Percentiles rank a stretch among this genome's conserved stretches.
Conservation (phyloP, 371 early-diverging fungal species). For the Dinochytrium kinnereticum region DNA sequence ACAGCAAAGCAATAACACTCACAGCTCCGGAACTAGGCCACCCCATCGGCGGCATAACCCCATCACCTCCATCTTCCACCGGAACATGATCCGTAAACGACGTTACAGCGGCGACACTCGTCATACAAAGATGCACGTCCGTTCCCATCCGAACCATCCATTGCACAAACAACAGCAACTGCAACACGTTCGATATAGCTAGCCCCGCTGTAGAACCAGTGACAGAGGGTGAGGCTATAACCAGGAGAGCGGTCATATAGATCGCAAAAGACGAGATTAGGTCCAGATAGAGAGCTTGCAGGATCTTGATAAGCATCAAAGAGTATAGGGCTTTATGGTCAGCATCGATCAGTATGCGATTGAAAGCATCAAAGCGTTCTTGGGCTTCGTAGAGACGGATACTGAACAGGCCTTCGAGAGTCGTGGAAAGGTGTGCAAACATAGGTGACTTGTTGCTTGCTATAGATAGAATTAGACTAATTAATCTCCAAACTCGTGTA, state of each 20-base stretch:
- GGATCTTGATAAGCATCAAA: slow-evolving; percentile 55
- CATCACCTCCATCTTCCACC: slow-evolving; percentile 33
- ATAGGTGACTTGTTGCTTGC: slow-evolving; percentile 69
- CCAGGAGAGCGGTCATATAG: slow-evolving; percentile 63
- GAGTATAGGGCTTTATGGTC: slow-evolving; percentile 71
- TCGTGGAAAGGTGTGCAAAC: slow-evolving; percentile 72
- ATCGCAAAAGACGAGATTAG: slow-evolving; percentile 65
- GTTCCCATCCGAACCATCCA: slow-evolving; percentile 67
- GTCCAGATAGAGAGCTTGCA: slow-evolving; percentile 72
- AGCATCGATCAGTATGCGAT: slow-evolving; percentile 63
- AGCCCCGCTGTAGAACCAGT: slow-evolving; percentile 62
- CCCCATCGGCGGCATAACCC: slow-evolving; percentile 38
- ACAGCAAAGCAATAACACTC: neutral
- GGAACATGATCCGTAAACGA: slow-evolving; percentile 63
- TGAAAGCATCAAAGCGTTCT: slow-evolving; percentile 64
- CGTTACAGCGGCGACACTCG: slow-evolving; percentile 61
- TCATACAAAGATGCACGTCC: slow-evolving; percentile 65
- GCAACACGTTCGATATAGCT: slow-evolving; percentile 70
- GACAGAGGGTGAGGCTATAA: slow-evolving; percentile 50
- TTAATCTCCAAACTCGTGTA: slow-evolving; percentile 3
- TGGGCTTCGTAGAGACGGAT: slow-evolving; percentile 70
- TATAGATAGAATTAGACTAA: slow-evolving; percentile 29
- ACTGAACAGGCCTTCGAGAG: slow-evolving; percentile 72
- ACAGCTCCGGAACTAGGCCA: slow-evolving; percentile 50
- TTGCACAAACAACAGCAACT: slow-evolving; percentile 72